Conservation (phyloP, 306 rosid genomes). For the Fragaria vesca region DNA sequence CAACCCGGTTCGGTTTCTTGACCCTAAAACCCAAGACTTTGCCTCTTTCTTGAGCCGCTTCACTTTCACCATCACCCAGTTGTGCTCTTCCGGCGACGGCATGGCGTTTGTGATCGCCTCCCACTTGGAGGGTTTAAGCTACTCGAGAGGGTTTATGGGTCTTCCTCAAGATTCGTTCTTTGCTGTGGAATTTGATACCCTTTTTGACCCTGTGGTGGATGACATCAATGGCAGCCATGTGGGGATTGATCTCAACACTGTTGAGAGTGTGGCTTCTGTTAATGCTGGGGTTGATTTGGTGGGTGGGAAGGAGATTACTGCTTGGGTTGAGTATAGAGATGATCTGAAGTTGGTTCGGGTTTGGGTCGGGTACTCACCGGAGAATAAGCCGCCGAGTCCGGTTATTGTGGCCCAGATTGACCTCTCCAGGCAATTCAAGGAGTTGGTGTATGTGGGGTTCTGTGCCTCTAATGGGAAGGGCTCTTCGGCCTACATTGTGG, state of each 20-base stretch:
- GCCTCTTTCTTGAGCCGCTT: slow-evolving; percentile 67
- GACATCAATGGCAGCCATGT: slow-evolving; percentile 67
- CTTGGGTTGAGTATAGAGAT: slow-evolving; percentile 76
- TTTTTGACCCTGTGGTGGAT: slow-evolving; percentile 56
- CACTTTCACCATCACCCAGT: slow-evolving; percentile 58
- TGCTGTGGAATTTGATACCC: slow-evolving; percentile 77
- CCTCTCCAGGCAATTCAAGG: slow-evolving; percentile 51
- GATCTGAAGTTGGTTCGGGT: slow-evolving; percentile 54
- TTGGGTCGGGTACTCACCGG: slow-evolving; percentile 56
- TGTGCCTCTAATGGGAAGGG: slow-evolving; percentile 76
- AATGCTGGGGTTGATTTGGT: slow-evolving; percentile 60
- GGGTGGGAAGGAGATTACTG: slow-evolving; percentile 55
- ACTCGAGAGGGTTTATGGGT: slow-evolving; percentile 51
- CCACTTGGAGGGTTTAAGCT: slow-evolving; percentile 32
- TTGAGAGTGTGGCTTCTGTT: slow-evolving; percentile 48
- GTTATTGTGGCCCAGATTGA: slow-evolving; percentile 56
- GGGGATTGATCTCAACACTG: slow-evolving; percentile 43
- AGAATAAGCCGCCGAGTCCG: slow-evolving; percentile 48
- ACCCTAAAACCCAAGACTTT: slow-evolving; percentile 50
- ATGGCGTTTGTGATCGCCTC: slow-evolving; percentile 61
- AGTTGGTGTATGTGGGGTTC: slow-evolving; percentile 78
- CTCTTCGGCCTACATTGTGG: slow-evolving; percentile 47
- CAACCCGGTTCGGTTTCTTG: slow-evolving; percentile 73
- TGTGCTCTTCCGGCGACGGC: slow-evolving; percentile 64
- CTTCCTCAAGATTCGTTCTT: slow-evolving; percentile 67